phyloP scores from a whole-genome alignment of 1,284 basidiomycete genomes.

The Moesziomyces antarcticus region DNA sequence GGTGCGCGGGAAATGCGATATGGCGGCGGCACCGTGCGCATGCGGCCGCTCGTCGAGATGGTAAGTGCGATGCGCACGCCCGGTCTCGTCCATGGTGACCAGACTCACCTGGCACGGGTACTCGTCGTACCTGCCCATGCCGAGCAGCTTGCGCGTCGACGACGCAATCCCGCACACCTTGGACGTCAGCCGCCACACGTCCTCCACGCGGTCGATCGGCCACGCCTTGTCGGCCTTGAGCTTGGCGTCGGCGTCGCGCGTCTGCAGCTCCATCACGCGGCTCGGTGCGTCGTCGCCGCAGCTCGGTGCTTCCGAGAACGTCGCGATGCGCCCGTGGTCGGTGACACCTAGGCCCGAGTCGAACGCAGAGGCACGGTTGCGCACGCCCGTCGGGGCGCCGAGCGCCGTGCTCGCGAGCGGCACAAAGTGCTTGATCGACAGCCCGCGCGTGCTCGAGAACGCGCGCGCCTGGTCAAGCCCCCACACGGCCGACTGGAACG shows the following conservation, averaged over 20 bases:
- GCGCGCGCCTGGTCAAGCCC: slow-evolving; percentile 3
- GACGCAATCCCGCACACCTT: slow-evolving; percentile 41
- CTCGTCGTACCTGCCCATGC: slow-evolving; percentile 21
- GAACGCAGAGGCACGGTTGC: slow-evolving; percentile 16
- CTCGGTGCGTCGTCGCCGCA: slow-evolving; percentile 4
- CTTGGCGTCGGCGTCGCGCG: slow-evolving; percentile 3
- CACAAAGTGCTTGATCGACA: slow-evolving; percentile 24
- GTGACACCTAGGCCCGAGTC: slow-evolving; percentile 32
- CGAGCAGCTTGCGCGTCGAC: slow-evolving; percentile 28
- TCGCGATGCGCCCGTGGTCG: slow-evolving; percentile 20
- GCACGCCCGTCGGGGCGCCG: neutral
- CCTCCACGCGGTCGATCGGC: slow-evolving; percentile 35
- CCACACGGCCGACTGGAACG: slow-evolving; percentile 12
- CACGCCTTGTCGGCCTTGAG: slow-evolving; percentile 11
- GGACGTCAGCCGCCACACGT: slow-evolving; percentile 33
- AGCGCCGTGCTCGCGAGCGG: slow-evolving; percentile 12
- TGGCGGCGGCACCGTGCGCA: slow-evolving; percentile 18
- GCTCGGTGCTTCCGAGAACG: slow-evolving; percentile 6
- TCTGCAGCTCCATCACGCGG: slow-evolving; percentile 14
- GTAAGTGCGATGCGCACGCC: slow-evolving; percentile 15
- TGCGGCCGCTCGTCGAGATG: slow-evolving; percentile 41
- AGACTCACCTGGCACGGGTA: slow-evolving; percentile 42
- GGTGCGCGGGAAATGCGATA: slow-evolving; percentile 38
- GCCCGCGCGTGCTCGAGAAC: slow-evolving; percentile 6
- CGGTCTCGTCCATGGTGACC: slow-evolving; percentile 24